These are phyloP conservation scores for Phyllosticta citrichinensis DNA, from an alignment of 2,329 filamentous ascomycete species.

Conservation along the genomic window DNA sequence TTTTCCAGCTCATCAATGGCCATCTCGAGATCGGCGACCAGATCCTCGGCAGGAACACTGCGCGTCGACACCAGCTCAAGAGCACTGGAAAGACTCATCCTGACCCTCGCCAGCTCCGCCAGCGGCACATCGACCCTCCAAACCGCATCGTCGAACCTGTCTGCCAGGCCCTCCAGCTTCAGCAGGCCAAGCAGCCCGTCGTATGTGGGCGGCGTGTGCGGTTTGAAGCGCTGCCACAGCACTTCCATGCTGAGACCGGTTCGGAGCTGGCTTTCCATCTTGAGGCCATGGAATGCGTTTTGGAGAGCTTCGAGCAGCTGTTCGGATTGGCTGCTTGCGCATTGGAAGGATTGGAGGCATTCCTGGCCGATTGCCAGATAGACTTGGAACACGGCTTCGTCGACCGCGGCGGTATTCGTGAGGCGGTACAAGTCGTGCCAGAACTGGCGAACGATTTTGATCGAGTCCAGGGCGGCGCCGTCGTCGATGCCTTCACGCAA, in stretches of 20 bases:
- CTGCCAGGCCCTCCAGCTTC: conserved; percentile 35
- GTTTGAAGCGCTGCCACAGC: conserved; percentile 65
- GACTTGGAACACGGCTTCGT: conserved; percentile 45
- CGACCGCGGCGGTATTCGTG: conserved; percentile 26
- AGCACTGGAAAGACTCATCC: conserved; percentile 24
- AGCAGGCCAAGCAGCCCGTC: conserved; percentile 30
- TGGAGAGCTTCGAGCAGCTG: conserved; percentile 15
- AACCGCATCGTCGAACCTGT: conserved; percentile 34
- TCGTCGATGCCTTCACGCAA: conserved; percentile 5
- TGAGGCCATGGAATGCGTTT: conserved; percentile 40
- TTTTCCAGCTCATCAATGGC: conserved; percentile 24
- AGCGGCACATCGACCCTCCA: conserved; percentile 25
- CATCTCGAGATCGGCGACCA: conserved; percentile 19
- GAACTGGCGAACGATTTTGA: conserved; percentile 26
- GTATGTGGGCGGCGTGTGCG: conserved; percentile 38
- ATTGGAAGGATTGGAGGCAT: conserved; percentile 10
- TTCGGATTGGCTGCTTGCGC: conserved; percentile 16
- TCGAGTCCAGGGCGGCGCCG: conserved; percentile 9
- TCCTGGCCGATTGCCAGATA: conserved; percentile 35
- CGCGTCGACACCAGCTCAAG: conserved; percentile 22
- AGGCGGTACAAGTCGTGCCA: conserved; percentile 37
- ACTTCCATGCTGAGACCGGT: conserved; percentile 72
- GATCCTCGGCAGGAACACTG: conserved; percentile 21
- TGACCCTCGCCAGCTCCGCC: conserved; percentile 26
- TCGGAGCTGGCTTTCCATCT: conserved; percentile 58